Evolutionary conservation across 2,329 filamentous ascomycete species (phyloP).

Genomic region (Pseudovirgaria hyperparasitica): DNA sequence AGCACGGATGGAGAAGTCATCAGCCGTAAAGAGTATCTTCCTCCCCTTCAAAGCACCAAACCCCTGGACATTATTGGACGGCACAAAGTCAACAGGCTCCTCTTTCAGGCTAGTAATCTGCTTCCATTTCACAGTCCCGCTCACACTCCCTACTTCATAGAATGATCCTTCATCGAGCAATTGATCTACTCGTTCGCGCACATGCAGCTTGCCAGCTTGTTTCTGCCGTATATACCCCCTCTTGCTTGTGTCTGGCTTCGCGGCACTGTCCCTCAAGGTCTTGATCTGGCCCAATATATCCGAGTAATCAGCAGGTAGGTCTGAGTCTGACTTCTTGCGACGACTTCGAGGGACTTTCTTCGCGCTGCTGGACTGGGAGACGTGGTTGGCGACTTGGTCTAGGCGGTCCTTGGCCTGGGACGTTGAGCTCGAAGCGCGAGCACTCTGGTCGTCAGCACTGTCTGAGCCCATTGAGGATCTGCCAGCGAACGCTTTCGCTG

Average conservation of each 20-base stretch:
- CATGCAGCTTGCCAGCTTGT: conserved; percentile 52
- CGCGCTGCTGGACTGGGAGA: conserved; percentile 18
- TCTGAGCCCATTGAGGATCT: too few species aligned
- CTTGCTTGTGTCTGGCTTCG: conserved; percentile 40
- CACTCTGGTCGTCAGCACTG: too few species aligned
- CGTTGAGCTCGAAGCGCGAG: too few species aligned
- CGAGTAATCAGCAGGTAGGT: conserved; percentile 47
- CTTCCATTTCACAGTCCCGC: conserved; percentile 47
- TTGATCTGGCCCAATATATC: conserved; percentile 47
- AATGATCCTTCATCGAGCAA: conserved; percentile 46
- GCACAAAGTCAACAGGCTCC: conserved; percentile 39
- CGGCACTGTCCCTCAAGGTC: conserved; percentile 38
- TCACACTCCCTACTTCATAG: conserved; percentile 46
- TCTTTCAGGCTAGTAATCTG: conserved; percentile 32
- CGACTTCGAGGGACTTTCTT: conserved; percentile 20
- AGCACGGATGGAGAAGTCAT: conserved; percentile 50
- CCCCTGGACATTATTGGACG: conserved; percentile 51
- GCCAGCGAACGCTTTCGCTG: too few species aligned
- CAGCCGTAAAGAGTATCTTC: conserved; percentile 47
- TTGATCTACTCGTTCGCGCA: conserved; percentile 45
- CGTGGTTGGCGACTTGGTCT: conserved; percentile 34
- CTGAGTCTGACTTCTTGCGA: conserved; percentile 22
- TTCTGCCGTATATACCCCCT: conserved; percentile 51
- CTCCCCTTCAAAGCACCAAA: conserved; percentile 41
- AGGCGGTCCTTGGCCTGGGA: conserved; percentile 33